These are phyloP conservation scores for Galeopsis tetrahit DNA, from an alignment of 257 asterid species.

Conservation along the genomic window DNA sequence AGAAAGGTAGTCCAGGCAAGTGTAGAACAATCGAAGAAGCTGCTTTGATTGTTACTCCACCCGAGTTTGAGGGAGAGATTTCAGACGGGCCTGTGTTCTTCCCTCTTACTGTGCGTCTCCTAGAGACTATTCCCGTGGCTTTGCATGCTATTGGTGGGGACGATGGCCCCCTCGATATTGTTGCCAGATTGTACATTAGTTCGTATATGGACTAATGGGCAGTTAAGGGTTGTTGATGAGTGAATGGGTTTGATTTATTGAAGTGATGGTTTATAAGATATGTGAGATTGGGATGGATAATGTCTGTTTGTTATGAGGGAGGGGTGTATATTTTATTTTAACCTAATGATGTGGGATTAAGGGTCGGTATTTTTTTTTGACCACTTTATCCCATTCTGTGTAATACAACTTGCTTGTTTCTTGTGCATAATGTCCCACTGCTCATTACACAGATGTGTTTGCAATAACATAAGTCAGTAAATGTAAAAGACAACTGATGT, in stretches of 20 bases:
- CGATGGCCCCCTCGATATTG: slow-evolving; percentile 77
- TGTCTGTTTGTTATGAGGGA: neutral
- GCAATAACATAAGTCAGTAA: neutral
- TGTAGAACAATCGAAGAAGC: slow-evolving; percentile 62
- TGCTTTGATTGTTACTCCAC: slow-evolving; percentile 60
- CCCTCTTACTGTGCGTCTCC: slow-evolving; percentile 71
- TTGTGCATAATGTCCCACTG: neutral
- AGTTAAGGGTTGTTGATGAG: neutral
- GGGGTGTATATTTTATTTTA: slow-evolving; percentile 24
- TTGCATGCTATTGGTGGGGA: slow-evolving; percentile 85
- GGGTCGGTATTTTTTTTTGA: slow-evolving; percentile 36
- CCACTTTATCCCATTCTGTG: slow-evolving; percentile 19
- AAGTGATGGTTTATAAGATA: neutral
- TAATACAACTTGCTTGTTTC: slow-evolving; percentile 10
- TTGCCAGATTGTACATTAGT: slow-evolving; percentile 64
- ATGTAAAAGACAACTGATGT: too few species aligned
- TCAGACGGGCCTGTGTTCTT: slow-evolving; percentile 63
- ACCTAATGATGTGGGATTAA: slow-evolving; percentile 23
- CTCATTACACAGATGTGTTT: neutral
- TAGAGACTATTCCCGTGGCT: slow-evolving; percentile 68
- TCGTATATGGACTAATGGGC: slow-evolving; percentile 49
- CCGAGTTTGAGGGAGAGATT: slow-evolving; percentile 30
- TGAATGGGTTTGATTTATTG: neutral
- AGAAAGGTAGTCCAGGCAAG: slow-evolving; percentile 59
- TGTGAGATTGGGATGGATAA: slow-evolving; percentile 6